These are phyloP conservation scores for Vaccinium darrowii DNA, from an alignment of 148 eudicot genomes.

Conservation along the genomic window DNA sequence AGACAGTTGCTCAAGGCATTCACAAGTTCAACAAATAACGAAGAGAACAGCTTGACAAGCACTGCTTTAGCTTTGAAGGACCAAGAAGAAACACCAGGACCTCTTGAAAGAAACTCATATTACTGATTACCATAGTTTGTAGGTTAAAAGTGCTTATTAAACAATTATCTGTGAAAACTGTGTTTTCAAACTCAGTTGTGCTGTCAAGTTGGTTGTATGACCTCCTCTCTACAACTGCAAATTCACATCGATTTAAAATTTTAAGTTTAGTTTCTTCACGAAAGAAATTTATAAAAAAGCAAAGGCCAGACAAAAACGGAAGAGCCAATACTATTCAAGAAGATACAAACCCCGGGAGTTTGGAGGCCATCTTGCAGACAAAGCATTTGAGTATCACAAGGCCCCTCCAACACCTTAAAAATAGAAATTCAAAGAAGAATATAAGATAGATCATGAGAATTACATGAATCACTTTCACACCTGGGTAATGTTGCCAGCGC, in stretches of 20 bases:
- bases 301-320: background rate
- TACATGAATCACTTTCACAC: background rate
- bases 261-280: background rate
- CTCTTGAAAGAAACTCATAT: constrained; percentile 3
- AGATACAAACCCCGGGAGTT: constrained; percentile 71
- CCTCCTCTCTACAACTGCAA: background rate
- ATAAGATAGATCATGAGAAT: background rate
- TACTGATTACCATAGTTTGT: background rate
- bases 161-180: background rate
- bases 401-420: constrained; percentile 55
- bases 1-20: constrained; percentile 5
- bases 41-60: background rate
- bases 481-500: background rate
- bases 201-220: constrained; percentile 11
- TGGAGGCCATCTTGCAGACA: constrained; percentile 66
- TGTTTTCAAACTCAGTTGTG: background rate
- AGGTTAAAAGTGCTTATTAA: background rate
- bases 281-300: background rate
- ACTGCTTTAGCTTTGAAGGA: constrained; percentile 1
- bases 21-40: background rate
- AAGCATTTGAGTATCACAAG: constrained; percentile 44
- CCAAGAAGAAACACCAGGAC: background rate
- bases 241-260: background rate
- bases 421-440: background rate
- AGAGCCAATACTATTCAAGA: background rate